Base-by-base conservation (phyloP, 345 rosid genomes). In the Eucalyptus grandis region DNA sequence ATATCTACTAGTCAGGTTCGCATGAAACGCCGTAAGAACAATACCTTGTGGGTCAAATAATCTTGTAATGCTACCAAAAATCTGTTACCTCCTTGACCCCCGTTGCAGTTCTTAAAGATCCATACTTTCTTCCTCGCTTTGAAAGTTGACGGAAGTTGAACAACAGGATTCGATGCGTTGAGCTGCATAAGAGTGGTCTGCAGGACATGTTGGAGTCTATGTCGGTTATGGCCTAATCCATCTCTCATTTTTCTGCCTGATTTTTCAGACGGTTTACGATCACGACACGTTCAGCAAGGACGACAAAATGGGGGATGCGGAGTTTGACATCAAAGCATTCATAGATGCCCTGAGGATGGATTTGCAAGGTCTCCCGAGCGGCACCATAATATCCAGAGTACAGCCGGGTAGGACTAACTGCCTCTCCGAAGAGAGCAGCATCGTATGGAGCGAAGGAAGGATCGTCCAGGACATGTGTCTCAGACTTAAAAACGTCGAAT, bases 261-360 rank as follows among this genome's bases (percentile, higher is more conserved):
- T 37, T 62, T 85, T 88, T 14, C 92, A 93, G 93, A 90, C 56
- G 5, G 95, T 94, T 69, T 93, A 92, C 27, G 94, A 94, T 87
- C 91, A 91, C 22, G 95, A 92, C 92, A 90, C 90, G 2, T 90
- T 94, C 87, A 89, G 89, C 89, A 91, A 90, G 88, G 95, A 94
- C 30, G 95, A 94, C 90, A 91, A 90, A 82, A 93, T 93, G 95
- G 94, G 94, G 50, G 92, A 93, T 67, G 94, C 94, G 19, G 95
- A 94, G 88, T 90, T 94, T 44, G 91, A 80, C 56, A 89, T 94
- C 65, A 90, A 86, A 51, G 21, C 91, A 6, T 94, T 86, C 87
- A 85, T 92, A 34, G 93, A 94, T 65, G 92, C 94, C 53, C 89
- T 92, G 65, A 93, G 22, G 90, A 94, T 92, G 93, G 77, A 90